phyloP scores from a whole-genome alignment of 106 monocot species.

The Dioscorea zingiberensis region DNA sequence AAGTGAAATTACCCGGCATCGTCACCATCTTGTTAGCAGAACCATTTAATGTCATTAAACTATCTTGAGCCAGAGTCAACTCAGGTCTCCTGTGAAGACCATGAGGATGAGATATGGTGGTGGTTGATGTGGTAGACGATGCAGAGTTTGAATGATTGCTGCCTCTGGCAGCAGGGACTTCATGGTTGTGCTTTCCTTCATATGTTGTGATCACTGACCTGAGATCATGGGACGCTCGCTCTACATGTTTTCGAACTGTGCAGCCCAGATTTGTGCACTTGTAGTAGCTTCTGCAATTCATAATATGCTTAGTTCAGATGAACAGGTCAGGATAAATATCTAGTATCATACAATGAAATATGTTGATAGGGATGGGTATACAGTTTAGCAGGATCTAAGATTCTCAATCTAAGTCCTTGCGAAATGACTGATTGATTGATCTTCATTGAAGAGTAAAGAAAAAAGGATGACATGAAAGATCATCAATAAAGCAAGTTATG shows the following conservation, averaged over 20 bases:
- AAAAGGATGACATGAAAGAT: too few species aligned
- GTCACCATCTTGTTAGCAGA: conserved; percentile 18
- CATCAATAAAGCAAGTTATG: too few species aligned
- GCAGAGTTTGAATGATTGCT: conserved; percentile 32
- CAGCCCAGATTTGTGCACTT: conserved; percentile 79
- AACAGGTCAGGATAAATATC: too few species aligned
- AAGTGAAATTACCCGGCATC: conserved; percentile 21
- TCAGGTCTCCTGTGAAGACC: conserved; percentile 21
- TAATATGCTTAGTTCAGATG: not conserved
- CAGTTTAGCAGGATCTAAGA: too few species aligned
- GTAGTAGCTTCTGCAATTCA: conserved; percentile 76
- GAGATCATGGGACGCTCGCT: conserved; percentile 88
- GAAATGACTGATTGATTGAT: too few species aligned
- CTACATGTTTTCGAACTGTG: conserved; percentile 85
- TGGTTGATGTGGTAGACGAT: conserved; percentile 1
- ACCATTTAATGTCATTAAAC: conserved; percentile 24
- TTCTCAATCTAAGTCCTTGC: too few species aligned
- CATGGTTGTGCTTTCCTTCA: conserved; percentile 93
- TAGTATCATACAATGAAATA: too few species aligned
- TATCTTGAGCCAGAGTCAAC: conserved; percentile 20
- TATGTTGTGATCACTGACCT: conserved; percentile 92
- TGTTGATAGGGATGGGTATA: too few species aligned
- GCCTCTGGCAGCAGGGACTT: conserved; percentile 71
- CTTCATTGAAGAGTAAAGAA: too few species aligned
- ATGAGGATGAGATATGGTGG: conserved; percentile 9